Evolutionary conservation across 257 asterid genomes (phyloP), one percentile per base, ranked within the genome.

Genomic region (Salvia splendens): DNA sequence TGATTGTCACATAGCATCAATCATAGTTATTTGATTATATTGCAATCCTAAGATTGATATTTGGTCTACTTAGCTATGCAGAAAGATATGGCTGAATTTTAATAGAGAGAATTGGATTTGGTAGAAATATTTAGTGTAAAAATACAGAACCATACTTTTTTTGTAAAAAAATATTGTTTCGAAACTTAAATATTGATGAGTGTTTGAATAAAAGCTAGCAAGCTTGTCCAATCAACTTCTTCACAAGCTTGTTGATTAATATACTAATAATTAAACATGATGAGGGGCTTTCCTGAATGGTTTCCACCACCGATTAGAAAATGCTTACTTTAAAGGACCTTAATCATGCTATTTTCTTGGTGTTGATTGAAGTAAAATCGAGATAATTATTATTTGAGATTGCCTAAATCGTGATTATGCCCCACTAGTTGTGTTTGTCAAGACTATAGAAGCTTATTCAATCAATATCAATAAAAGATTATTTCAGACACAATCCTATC

Each of bases 291-390:
- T 56, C 62, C 71, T 78, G 83, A 80, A 75, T 86, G 90, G 84
- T 73, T 83, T 85, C 88, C 95, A 89, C 90, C 84, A 72, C 73
- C 60, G 60, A 73, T 75, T 85, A 73, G 54, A 66, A 68, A 75
- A 78, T 79, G 62, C 73, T 61, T 17, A 17, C 20, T 24, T 69
- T 71, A 71, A 66, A 78, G 71, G 81, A 65, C 81, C 77, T 73
- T 77, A 85, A 84, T 88, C 84, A 85, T 85, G 77, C 61, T 76
- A 80, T 81, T 83, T 75, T 69, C 72, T 85, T 69, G 73, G 82
- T 81, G 74, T 82, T 91, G 87, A 89, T 84, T 84, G 84, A 84
- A 85, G 80, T 80, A 82, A 24, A 85, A 82, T 73, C 62, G 77
- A 78, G 73, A 79, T 62, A 61, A 77, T 86, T 83, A 87, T 87